Percentiles rank a stretch among this genome's conserved stretches.
Conservation (phyloP, 2,329 filamentous ascomycete species). For the Coniochaeta sp. region DNA sequence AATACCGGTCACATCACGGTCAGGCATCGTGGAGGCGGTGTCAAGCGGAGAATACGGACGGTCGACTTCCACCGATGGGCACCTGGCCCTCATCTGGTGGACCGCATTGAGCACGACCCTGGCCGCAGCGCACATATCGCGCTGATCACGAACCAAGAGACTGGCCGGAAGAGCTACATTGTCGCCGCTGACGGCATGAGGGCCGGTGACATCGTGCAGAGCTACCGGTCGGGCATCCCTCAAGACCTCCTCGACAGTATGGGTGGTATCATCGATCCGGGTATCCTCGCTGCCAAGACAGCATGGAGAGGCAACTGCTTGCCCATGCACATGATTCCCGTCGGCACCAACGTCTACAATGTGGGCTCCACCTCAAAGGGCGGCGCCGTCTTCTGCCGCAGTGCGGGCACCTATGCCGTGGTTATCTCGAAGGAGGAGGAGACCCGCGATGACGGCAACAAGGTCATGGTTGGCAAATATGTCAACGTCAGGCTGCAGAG, state of each 20-base stretch:
- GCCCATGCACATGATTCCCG: slow-evolving; percentile 89
- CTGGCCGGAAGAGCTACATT: slow-evolving; percentile 78
- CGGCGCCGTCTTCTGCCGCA: slow-evolving; percentile 85
- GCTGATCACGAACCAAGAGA: slow-evolving; percentile 68
- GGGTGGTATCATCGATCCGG: slow-evolving; percentile 88
- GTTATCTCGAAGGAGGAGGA: slow-evolving; percentile 85
- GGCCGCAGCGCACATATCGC: slow-evolving; percentile 91
- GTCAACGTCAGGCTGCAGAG: slow-evolving; percentile 85
- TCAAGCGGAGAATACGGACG: slow-evolving; percentile 83
- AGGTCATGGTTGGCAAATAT: slow-evolving; percentile 63
- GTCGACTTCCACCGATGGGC: slow-evolving; percentile 79
- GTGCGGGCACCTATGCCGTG: slow-evolving; percentile 85
- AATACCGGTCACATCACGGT: slow-evolving; percentile 80
- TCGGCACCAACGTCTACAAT: slow-evolving; percentile 89
- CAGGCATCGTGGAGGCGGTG: slow-evolving; percentile 85
- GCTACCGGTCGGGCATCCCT: slow-evolving; percentile 85
- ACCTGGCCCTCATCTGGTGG: slow-evolving; percentile 78
- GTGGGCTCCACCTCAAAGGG: slow-evolving; percentile 70
- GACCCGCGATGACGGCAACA: slow-evolving; percentile 50
- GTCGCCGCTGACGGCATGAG: slow-evolving; percentile 92
- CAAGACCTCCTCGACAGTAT: slow-evolving; percentile 80
- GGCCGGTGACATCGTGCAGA: slow-evolving; percentile 85
- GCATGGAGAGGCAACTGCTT: slow-evolving; percentile 92
- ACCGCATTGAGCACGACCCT: slow-evolving; percentile 94
- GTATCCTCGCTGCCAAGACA: slow-evolving; percentile 91